Evolutionary conservation across 2,329 filamentous ascomycete genomes (phyloP), one percentile per base, ranked within the genome.

Genomic region (Arachnomyces sp.): DNA sequence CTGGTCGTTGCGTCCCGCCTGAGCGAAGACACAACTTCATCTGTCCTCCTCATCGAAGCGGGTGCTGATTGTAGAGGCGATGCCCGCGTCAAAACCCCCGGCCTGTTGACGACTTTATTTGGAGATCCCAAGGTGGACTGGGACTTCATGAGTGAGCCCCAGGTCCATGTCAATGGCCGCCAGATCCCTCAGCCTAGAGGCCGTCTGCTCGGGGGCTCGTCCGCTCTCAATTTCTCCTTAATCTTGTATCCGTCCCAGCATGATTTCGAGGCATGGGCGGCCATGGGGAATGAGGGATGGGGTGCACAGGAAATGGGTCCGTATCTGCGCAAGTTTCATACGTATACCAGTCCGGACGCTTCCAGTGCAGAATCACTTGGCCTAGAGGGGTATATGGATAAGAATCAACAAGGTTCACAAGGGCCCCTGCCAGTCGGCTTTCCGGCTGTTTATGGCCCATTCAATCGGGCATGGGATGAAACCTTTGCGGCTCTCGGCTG

Each of bases 291-390:
- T 30, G 50, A 60, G 0, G 68, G 64, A 2, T 73, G 67, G 65
- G 57, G 54, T 11, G 71, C 66, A 57, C 53, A 63, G 1, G 57
- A 56, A 15, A 51, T 77, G 9, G 51, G 69, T 1, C 71, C 67
- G 0, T 75, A 75, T 45, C 70, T 76, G 47, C 57, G 60, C 21
- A 74, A 74, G 57, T 60, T 66, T 13, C 44, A 51, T 36, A 49
- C 44, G 3, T 47, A 46, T 18, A 36, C 38, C 42, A 30, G 50
- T 42, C 32, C 50, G 45, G 28, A 42, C 14, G 18, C 34, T 32
- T 41, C 45, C 17, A 28, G 31, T 16, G 28, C 41, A 30, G 31
- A 33, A 30, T 44, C 31, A 34, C 3, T 46, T n/a, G 36, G 40
- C 9, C 8, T 30, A 1, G 8, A 29, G 12, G 15, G 15, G n/a